A percentile compares a stretch with the other conserved stretches of the same genome.
phyloP scores from a whole-genome alignment of 805 yeast genomes.

The Wickerhamomyces chaumierensis region DNA sequence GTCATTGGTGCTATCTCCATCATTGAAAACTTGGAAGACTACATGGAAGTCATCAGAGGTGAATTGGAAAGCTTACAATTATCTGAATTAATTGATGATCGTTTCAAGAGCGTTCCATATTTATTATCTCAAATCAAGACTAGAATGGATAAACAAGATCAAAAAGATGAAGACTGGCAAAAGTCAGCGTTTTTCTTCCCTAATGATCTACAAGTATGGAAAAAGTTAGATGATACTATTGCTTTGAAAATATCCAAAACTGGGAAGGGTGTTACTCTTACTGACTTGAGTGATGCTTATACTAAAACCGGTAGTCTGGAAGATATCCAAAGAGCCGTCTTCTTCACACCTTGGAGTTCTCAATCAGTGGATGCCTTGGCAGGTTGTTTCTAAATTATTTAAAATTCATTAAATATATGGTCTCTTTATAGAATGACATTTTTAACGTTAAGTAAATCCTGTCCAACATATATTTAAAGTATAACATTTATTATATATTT shows the following conservation, averaged over 20 bases:
- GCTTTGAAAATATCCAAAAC: slow-evolving; percentile 50
- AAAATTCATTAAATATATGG: too few species aligned
- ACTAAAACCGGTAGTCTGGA: slow-evolving; percentile 35
- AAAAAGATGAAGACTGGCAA: slow-evolving; percentile 38
- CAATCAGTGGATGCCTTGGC: slow-evolving; percentile 20
- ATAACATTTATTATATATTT: too few species aligned
- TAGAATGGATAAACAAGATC: slow-evolving; percentile 21
- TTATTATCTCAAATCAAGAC: slow-evolving; percentile 41
- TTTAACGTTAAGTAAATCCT: too few species aligned
- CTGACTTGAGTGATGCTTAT: slow-evolving; percentile 41
- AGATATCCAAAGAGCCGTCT: slow-evolving; percentile 56
- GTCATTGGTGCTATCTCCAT: slow-evolving; percentile 74
- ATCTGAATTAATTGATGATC: slow-evolving; percentile 36
- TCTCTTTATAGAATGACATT: too few species aligned
- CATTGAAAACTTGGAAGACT: slow-evolving; percentile 46
- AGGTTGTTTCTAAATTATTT: slow-evolving; percentile 15
- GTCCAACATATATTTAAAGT: too few species aligned
- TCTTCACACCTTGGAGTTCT: slow-evolving; percentile 45
- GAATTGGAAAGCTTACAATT: slow-evolving; percentile 49
- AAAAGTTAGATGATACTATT: slow-evolving; percentile 39
- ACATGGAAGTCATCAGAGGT: slow-evolving; percentile 48
- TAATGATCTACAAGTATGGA: slow-evolving; percentile 59
- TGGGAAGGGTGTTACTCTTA: slow-evolving; percentile 34
- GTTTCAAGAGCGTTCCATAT: slow-evolving; percentile 43
- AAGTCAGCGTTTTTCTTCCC: slow-evolving; percentile 70